Evolutionary conservation across 192 early-diverging fungal species (phyloP), one percentile per base, ranked within the genome.

Genomic region (Coemansia sp.): DNA sequence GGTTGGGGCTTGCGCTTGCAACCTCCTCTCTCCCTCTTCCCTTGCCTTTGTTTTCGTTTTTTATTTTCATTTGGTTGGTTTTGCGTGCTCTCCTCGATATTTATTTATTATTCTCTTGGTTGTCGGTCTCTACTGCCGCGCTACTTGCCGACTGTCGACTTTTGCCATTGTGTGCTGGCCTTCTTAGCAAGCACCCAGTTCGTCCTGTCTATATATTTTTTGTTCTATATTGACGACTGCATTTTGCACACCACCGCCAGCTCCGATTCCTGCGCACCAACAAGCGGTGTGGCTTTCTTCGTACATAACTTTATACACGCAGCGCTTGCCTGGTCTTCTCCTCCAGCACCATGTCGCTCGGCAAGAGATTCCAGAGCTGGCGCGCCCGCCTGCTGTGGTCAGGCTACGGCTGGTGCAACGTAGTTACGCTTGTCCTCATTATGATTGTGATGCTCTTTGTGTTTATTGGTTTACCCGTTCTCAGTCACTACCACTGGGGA

Each of bases 321-420:
- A 40, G 38, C 29, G 29, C 38, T 15, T 15, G 38, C n/a, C 38
- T 40, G 1, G 38, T 11, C 38, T n/a, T n/a, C n/a, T n/a, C n/a
- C n/a, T 15, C n/a, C n/a, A 4, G n/a, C 12, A 22, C 44, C 15
- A 68, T 71, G 68, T 21, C 58, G 17, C 53, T 77, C 14, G 65
- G 64, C 29, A 77, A 77, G 65, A 67, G 58, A 17, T 64, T 67
- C 43, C 53, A 57, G 42, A 71, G 22, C 60, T 79, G 76, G 76
- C 59, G 63, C 35, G 63, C 65, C 8, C 62, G 70, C 34, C 52
- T 77, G 46, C 37, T 73, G 57, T 82, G 80, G 80, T 74, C 73
- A 6, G 65, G 73, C 46, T 68, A 76, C 56, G 80, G 80, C 38
- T 82, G 80, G 80, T 82, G 80, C 56, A 82, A 82, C 41, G 68